Evolutionary conservation across 148 eudicot genomes (phyloP), one percentile per base, ranked within the genome.

Genomic region (Persicaria tinctoria): DNA sequence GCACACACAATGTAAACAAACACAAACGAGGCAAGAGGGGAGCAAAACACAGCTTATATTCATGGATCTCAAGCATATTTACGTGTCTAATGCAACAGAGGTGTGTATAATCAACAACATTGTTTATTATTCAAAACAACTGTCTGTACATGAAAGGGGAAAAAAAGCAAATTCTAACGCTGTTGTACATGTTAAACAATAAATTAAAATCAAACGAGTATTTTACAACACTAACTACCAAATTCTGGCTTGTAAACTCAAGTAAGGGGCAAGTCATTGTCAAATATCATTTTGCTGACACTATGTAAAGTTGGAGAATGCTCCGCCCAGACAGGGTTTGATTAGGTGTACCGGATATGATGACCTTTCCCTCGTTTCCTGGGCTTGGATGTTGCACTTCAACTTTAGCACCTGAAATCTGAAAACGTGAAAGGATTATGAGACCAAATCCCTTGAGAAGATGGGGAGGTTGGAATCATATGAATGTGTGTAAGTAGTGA

Each of bases 401-500:
- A 3, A 87, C 78, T 46, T 46, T 73, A 53, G 90, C 88, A 18
- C 88, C 84, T 16, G 90, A 87, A 60, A 87, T 87, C 89, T 87
- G 83, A 50, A 44, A 74, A 79, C 8, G 17, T 8, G 46, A 66
- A 1, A 13, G 46, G 70, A 66, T 66, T 66, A 38, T 38, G 5
- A 66, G 70, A 66, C 48, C 70, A 66, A 9, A 13, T 66, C 70
- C 14, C 70, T 66, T 66, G 70, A 5, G 70, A 44, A 66, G 18
- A 66, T 66, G 48, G 18, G 27, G 44, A 8, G 20, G 11, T 32
- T 23, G 14, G 48, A 41, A 66, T 41, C 5, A 66, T 66, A 66
- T 12, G 14, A 0, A 13, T 2, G 46, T 17, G 16, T 17, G 55
- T 48, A 18, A 53, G 27, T 1, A 47, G 8, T 3, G 2, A n/a